Evolutionary conservation across 371 early-diverging fungal genomes (phyloP).

Genomic region (Zancudomyces culisetae): DNA sequence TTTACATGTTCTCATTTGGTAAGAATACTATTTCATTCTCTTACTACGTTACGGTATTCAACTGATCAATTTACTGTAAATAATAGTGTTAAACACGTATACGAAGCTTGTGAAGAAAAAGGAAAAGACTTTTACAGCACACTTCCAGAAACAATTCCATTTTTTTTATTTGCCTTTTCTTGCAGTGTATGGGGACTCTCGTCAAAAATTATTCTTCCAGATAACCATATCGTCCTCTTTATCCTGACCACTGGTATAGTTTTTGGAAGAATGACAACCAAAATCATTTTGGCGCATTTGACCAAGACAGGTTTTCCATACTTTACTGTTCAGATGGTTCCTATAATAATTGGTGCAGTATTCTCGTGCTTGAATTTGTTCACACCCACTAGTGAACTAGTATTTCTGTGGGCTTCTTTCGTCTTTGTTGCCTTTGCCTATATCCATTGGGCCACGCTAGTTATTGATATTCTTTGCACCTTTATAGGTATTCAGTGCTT

Average conservation of each 20-base stretch:
- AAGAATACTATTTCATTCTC: neutral
- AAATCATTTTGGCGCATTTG: constrained; percentile 73
- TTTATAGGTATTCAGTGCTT: constrained; percentile 69
- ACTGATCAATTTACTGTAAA: neutral
- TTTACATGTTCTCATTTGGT: constrained; percentile 31
- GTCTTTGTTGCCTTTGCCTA: constrained; percentile 48
- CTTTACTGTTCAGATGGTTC: constrained; percentile 52
- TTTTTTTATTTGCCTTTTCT: constrained; percentile 30
- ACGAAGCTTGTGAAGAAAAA: constrained; percentile 43
- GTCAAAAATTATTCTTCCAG: constrained; percentile 36
- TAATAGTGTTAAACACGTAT: constrained; percentile 35
- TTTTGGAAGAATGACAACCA: constrained; percentile 74
- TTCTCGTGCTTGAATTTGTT: constrained; percentile 30
- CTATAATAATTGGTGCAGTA: constrained; percentile 49
- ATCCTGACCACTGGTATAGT: constrained; percentile 51
- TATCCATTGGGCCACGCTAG: constrained; percentile 57
- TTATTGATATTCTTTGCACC: constrained; percentile 71
- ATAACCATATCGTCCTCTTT: constrained; percentile 50
- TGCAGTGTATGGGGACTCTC: constrained; percentile 51
- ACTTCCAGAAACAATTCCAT: constrained; percentile 40
- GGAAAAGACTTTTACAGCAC: constrained; percentile 37
- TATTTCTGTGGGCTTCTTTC: constrained; percentile 48
- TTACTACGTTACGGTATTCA: neutral
- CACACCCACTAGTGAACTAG: constrained; percentile 38
- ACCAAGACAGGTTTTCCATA: constrained; percentile 58